Evolutionary conservation across 1,139 yeast species (phyloP).

Genomic region (Zhuliangozyma parablackwelliae): DNA sequence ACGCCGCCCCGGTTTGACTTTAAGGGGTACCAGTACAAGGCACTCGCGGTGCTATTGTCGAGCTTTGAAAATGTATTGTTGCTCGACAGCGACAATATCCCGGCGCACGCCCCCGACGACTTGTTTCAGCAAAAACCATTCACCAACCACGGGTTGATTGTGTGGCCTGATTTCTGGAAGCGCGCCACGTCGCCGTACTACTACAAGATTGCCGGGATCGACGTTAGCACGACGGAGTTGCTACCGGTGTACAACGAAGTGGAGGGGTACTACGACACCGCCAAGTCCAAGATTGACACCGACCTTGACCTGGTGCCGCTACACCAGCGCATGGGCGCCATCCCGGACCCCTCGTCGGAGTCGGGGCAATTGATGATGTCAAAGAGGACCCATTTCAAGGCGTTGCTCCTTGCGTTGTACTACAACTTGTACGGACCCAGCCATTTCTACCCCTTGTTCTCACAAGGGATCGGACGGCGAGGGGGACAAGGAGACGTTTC

Average conservation of each 20-base stretch:
- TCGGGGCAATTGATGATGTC: slow-evolving; percentile 76
- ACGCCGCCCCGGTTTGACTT: slow-evolving; percentile 36
- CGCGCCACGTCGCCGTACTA: slow-evolving; percentile 42
- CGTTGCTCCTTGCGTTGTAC: slow-evolving; percentile 64
- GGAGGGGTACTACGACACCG: slow-evolving; percentile 16
- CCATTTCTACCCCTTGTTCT: slow-evolving; percentile 75
- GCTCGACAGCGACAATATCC: slow-evolving; percentile 74
- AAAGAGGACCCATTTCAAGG: slow-evolving; percentile 60
- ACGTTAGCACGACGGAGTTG: slow-evolving; percentile 20
- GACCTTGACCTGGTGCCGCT: slow-evolving; percentile 40
- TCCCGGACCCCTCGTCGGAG: slow-evolving; percentile 80
- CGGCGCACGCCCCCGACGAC: slow-evolving; percentile 52
- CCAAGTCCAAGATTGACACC: not conserved
- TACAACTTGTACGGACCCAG: slow-evolving; percentile 78
- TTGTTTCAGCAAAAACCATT: slow-evolving; percentile 30
- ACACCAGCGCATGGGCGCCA: slow-evolving; percentile 64
- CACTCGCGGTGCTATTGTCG: slow-evolving; percentile 67
- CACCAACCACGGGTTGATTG: slow-evolving; percentile 30
- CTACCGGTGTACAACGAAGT: slow-evolving; percentile 31
- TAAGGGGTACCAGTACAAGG: slow-evolving; percentile 76
- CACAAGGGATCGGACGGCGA: slow-evolving; percentile 83
- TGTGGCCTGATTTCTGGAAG: slow-evolving; percentile 49
- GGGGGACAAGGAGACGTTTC: slow-evolving; percentile 87
- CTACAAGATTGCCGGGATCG: slow-evolving; percentile 34
- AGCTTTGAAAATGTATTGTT: slow-evolving; percentile 74